These are phyloP conservation scores for Colletotrichum liriopes DNA, from an alignment of 2,329 filamentous ascomycete genomes.

Conservation along the genomic window DNA sequence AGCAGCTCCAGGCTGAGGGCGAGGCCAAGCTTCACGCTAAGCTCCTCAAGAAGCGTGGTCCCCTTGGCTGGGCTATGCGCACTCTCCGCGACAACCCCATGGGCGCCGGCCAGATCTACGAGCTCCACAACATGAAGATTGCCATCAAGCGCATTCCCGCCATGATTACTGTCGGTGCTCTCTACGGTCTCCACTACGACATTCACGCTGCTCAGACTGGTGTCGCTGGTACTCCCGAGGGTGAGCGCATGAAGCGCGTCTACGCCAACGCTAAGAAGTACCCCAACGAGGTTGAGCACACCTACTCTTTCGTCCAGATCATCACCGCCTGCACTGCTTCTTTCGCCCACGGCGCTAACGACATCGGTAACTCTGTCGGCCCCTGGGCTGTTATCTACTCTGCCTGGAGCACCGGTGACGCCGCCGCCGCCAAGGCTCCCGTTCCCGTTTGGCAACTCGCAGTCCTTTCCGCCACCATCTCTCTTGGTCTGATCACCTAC, in stretches of 20 bases:
- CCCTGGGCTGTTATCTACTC: conserved; percentile 80
- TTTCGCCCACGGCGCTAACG: conserved; percentile 84
- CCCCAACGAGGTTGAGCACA: conserved; percentile 79
- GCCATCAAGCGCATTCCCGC: conserved; percentile 78
- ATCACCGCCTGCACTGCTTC: conserved; percentile 80
- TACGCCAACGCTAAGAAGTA: conserved; percentile 77
- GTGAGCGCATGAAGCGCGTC: conserved; percentile 78
- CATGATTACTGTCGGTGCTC: conserved; percentile 71
- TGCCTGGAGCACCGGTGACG: conserved; percentile 75
- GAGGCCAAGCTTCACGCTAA: conserved; percentile 73
- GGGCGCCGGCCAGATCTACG: conserved; percentile 81
- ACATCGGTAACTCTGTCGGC: conserved; percentile 80
- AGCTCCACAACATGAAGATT: conserved; percentile 78
- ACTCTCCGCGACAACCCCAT: conserved; percentile 81
- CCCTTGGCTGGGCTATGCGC: conserved; percentile 88
- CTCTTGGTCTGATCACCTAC: conserved; percentile 79
- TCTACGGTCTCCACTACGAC: conserved; percentile 87
- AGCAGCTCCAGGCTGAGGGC: conserved; percentile 72
- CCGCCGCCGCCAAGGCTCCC: conserved; percentile 72
- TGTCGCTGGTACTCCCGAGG: conserved; percentile 80
- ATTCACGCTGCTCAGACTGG: conserved; percentile 84
- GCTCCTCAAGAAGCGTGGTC: conserved; percentile 74
- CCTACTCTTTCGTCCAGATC: conserved; percentile 78
- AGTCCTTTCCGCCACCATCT: conserved; percentile 76
- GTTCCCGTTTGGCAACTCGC: conserved; percentile 85